A percentile compares a stretch with the other conserved stretches of the same genome.
phyloP scores from a whole-genome alignment of 225 moss, liverwort and hornwort species.

The Neckera pumila region DNA sequence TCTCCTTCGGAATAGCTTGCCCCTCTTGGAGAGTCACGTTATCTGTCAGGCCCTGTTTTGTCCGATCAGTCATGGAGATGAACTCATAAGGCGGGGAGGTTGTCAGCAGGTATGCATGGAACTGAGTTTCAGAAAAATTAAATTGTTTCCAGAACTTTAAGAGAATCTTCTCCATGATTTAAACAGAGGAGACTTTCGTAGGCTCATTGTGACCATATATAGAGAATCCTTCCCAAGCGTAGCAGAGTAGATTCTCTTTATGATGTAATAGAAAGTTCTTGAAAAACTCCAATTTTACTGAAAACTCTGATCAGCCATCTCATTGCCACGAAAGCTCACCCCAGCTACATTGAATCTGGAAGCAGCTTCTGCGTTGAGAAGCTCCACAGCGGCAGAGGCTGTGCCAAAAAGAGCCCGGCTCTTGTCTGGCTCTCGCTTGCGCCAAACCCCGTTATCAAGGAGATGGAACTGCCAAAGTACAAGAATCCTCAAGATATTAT shows the following conservation, averaged over 20 bases:
- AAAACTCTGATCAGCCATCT: neutral
- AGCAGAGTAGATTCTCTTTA: too few relatives aligned
- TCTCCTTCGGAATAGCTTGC: conserved; percentile 28
- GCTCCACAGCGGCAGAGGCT: conserved; percentile 19
- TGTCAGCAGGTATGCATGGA: neutral
- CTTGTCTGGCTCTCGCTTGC: conserved; percentile 13
- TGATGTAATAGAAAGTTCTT: neutral
- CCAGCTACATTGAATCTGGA: conserved; percentile 23
- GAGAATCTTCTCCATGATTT: neutral
- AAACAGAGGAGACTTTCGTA: neutral
- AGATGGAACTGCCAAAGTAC: conserved; percentile 21
- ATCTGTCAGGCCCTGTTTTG: conserved; percentile 34
- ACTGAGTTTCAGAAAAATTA: neutral
- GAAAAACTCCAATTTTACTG: neutral
- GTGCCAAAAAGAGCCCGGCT: conserved; percentile 2
- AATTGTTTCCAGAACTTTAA: neutral
- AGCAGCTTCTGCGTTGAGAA: conserved; percentile 35
- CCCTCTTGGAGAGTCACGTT: conserved; percentile 21
- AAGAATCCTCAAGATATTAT: neutral
- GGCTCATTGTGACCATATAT: neutral
- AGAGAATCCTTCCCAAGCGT: neutral
- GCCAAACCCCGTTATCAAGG: conserved; percentile 23
- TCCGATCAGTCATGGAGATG: neutral
- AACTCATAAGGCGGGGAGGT: neutral
- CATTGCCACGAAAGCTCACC: conserved; percentile 7